Evolutionary conservation across 805 yeast species (phyloP).

Genomic region (Danielia oregonensis): DNA sequence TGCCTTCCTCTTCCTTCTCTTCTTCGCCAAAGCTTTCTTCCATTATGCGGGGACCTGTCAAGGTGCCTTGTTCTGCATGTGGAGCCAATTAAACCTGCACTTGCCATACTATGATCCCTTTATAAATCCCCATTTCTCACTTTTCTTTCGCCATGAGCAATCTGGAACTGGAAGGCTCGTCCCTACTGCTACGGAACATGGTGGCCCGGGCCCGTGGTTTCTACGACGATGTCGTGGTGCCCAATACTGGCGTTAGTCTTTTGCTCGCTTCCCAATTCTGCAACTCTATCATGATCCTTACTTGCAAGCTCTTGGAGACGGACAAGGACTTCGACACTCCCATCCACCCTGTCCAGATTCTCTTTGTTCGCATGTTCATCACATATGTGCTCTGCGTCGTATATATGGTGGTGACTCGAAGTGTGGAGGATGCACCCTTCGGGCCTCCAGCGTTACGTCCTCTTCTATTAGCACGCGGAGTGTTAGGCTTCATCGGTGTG

Average conservation of each 20-base stretch:
- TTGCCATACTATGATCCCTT: too few species aligned
- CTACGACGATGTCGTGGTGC: constrained; percentile 7
- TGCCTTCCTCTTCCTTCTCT: too few species aligned
- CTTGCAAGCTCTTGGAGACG: constrained; percentile 71
- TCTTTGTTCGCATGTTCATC: constrained; percentile 71
- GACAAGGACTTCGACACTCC: constrained; percentile 56
- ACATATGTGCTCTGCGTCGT: constrained; percentile 58
- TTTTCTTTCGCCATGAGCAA: too few species aligned
- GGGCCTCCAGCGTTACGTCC: constrained; percentile 62
- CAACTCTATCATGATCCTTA: constrained; percentile 71
- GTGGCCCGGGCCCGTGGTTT: neutral
- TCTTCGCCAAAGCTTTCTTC: too few species aligned
- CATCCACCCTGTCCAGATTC: constrained; percentile 73
- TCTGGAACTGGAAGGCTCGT: too few species aligned
- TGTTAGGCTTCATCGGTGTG: constrained; percentile 71
- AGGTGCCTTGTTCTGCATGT: too few species aligned
- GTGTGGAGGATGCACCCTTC: constrained; percentile 58
- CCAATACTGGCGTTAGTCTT: constrained; percentile 49
- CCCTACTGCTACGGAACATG: too few species aligned
- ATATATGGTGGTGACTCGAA: constrained; percentile 49
- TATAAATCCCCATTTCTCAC: too few species aligned
- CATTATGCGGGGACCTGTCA: too few species aligned
- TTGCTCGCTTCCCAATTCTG: constrained; percentile 64
- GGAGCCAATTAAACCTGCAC: too few species aligned
- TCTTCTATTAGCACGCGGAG: constrained; percentile 59